Percentiles rank a stretch among this genome's conserved stretches.
These are phyloP conservation scores for Coleophoma eucalyptorum DNA, from an alignment of 2,329 filamentous ascomycete species.

Conservation along the genomic window DNA sequence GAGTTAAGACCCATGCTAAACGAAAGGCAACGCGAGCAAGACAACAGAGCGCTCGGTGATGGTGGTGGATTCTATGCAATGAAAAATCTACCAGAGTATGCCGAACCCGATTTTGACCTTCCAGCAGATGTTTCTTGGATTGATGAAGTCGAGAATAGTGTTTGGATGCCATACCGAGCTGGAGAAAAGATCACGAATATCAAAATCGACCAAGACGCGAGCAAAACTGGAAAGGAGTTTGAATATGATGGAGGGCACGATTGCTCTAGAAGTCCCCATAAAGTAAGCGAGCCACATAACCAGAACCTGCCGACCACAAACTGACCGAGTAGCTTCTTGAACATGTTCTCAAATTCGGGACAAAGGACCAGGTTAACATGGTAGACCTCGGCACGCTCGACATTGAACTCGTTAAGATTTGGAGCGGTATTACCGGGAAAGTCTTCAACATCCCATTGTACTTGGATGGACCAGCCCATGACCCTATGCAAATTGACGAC, in stretches of 20 bases:
- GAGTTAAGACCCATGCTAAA: no score
- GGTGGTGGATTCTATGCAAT: constrained; percentile 9
- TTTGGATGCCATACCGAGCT: constrained; percentile 21
- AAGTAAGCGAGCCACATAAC: background rate
- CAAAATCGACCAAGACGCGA: constrained; percentile 13
- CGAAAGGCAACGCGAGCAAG: no score
- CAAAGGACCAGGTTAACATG: no score
- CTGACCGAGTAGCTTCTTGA: no score
- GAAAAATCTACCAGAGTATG: constrained; percentile 10
- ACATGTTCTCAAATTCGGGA: no score
- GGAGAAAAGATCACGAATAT: constrained; percentile 16
- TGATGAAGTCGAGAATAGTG: constrained; percentile 18
- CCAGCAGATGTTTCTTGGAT: constrained; percentile 1
- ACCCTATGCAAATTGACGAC: constrained; percentile 2
- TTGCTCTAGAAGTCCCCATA: constrained; percentile 1
- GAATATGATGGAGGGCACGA: background rate
- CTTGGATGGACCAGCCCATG: constrained; percentile 1
- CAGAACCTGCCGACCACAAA: no score
- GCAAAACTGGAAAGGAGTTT: constrained; percentile 3
- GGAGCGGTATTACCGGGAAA: constrained; percentile 23
- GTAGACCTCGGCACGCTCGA: no score
- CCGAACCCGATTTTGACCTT: constrained; percentile 3
- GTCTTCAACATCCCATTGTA: constrained; percentile 23
- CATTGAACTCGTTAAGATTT: constrained; percentile 1
- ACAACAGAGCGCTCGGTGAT: no score